Conservation (phyloP, 805 yeast species). For the Cyberlindnera xylosilytica region DNA sequence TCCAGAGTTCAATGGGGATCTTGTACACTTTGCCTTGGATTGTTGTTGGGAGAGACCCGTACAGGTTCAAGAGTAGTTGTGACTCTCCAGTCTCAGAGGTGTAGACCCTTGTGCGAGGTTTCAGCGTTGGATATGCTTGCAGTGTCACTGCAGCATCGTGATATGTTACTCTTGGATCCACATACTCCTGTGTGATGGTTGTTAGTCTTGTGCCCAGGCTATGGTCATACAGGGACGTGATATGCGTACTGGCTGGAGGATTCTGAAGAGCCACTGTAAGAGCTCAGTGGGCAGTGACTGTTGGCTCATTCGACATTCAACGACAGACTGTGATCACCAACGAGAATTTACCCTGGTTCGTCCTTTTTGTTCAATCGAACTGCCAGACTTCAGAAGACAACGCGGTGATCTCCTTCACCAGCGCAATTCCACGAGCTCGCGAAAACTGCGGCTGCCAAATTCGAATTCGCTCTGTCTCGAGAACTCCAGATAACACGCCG, state of each 20-base stretch:
- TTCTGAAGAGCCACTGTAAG: conserved; percentile 56
- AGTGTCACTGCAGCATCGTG: conserved; percentile 58
- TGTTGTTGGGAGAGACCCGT: conserved; percentile 49
- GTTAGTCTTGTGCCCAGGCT: neutral
- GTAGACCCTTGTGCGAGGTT: conserved; percentile 67
- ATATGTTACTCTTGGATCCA: conserved; percentile 54
- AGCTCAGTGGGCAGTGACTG: conserved; percentile 28
- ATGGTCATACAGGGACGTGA: neutral
- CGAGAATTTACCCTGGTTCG: too few species aligned
- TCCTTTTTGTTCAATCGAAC: too few species aligned
- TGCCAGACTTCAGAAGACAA: too few species aligned
- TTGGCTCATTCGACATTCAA: conserved; percentile 6
- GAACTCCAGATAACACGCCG: neutral
- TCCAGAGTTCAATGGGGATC: conserved; percentile 71
- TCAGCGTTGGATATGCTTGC: conserved; percentile 48
- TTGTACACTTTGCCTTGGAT: conserved; percentile 31
- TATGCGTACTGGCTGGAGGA: conserved; percentile 44
- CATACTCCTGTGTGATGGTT: conserved; percentile 41
- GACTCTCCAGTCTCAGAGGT: conserved; percentile 57
- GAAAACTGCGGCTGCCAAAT: conserved; percentile 8
- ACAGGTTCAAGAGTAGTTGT: conserved; percentile 57
- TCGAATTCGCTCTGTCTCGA: neutral
- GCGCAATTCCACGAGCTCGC: conserved; percentile 2
- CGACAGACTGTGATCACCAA: too few species aligned
- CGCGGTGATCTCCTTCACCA: too few species aligned